phyloP scores from a whole-genome alignment of 1,284 basidiomycete genomes.

The Malassezia brasiliensis region DNA sequence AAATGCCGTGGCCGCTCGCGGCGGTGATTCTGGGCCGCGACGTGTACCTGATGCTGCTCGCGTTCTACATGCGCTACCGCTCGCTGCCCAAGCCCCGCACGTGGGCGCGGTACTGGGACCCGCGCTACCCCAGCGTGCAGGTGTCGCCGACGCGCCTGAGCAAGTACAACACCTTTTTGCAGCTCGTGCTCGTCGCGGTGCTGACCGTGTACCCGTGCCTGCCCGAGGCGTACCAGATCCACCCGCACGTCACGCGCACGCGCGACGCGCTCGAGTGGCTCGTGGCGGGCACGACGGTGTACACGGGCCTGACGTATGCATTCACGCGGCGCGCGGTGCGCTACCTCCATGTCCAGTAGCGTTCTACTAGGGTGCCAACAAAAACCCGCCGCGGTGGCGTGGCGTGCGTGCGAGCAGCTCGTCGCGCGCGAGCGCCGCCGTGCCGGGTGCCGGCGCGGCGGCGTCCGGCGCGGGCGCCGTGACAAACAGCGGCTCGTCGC shows the following conservation, averaged over 20 bases:
- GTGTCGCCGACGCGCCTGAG: constrained; percentile 65
- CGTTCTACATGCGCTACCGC: constrained; percentile 86
- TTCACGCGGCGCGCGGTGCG: constrained; percentile 9
- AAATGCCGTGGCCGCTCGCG: constrained; percentile 76
- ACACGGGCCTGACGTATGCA: constrained; percentile 76
- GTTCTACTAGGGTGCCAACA: background rate
- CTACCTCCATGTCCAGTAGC: constrained; percentile 6
- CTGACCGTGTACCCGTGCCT: constrained; percentile 76
- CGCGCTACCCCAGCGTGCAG: constrained; percentile 84
- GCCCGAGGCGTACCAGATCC: constrained; percentile 46
- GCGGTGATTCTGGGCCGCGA: constrained; percentile 81
- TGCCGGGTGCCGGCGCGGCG: background rate
- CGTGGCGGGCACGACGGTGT: constrained; percentile 78
- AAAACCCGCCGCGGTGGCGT: background rate
- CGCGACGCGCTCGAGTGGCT: constrained; percentile 56
- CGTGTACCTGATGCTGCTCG: constrained; percentile 71
- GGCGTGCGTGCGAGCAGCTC: background rate
- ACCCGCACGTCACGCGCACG: constrained; percentile 12
- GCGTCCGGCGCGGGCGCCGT: background rate
- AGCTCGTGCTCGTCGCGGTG: constrained; percentile 76
- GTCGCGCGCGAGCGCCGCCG: background rate
- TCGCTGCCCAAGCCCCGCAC: constrained; percentile 85
- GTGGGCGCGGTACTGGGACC: constrained; percentile 81
- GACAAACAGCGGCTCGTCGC: background rate
- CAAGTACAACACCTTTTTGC: constrained; percentile 75